phyloP scores from a whole-genome alignment of 1,284 basidiomycete genomes.

The Lentinula novae-zelandiae region DNA sequence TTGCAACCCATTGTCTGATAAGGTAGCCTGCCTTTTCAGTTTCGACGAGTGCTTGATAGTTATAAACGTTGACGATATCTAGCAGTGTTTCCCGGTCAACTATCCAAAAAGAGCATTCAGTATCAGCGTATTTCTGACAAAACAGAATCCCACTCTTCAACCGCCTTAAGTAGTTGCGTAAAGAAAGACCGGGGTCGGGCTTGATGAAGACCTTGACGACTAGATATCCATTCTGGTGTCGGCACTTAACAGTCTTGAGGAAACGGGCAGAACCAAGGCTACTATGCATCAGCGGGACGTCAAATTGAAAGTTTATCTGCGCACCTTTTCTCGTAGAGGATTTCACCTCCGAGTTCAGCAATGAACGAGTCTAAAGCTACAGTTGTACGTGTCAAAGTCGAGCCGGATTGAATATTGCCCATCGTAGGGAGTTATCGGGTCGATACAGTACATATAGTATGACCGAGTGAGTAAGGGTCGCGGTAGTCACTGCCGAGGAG shows the following conservation, averaged over 20 bases:
- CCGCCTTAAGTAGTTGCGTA: conserved; percentile 64
- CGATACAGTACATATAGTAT: background rate
- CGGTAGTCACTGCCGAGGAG: background rate
- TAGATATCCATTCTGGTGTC: conserved; percentile 51
- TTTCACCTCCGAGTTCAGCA: conserved; percentile 79
- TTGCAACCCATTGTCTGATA: conserved; percentile 92
- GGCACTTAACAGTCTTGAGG: conserved; percentile 85
- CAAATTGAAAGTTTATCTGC: conserved; percentile 13
- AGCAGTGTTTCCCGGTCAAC: conserved; percentile 83
- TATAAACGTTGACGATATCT: conserved; percentile 87
- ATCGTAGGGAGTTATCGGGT: conserved; percentile 30
- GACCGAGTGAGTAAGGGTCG: background rate
- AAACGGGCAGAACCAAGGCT: conserved; percentile 92
- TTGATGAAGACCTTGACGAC: conserved; percentile 81
- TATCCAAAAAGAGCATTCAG: conserved; percentile 24
- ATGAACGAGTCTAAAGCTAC: conserved; percentile 89
- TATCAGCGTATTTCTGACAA: background rate
- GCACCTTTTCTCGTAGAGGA: conserved; percentile 89
- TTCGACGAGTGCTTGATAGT: conserved; percentile 89
- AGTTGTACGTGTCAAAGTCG: conserved; percentile 60
- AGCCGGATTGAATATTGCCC: conserved; percentile 70
- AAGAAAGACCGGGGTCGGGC: conserved; percentile 67
- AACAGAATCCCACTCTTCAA: conserved; percentile 49
- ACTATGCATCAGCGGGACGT: background rate
- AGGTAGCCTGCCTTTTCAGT: conserved; percentile 97